Base-by-base conservation (phyloP, 257 asterid species). In the Forsythia suspensa region DNA sequence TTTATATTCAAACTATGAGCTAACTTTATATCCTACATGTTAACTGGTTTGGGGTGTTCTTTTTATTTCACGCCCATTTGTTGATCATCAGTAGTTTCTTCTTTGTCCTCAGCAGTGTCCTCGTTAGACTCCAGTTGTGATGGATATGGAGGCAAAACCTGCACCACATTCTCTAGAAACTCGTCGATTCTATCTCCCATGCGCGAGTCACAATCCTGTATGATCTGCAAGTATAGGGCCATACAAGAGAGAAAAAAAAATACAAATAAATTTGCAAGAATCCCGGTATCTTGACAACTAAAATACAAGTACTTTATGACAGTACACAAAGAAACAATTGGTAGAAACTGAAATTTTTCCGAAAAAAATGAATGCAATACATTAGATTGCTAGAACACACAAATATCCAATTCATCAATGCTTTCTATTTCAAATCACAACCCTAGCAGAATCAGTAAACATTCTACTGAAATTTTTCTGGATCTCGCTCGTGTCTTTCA, bases 81-180 rank as follows among this genome's bases (percentile, higher is more conserved):
- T 55, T 78, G 74, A n/a, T 7, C 88, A 71, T 82, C 80, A 12
- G 63, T 8, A 55, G 40, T 21, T 76, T 79, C 87, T 37, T 68
- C 76, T 21, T 77, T 72, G 4, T 55, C 87, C 67, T 77, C 82
- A 21, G 16, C 74, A 1, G 83, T 72, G 4, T 55, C 87, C 67
- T 77, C 82, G 21, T 20, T 76, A 1, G 83, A 41, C 70, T 84
- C 87, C 67, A 24, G 76, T 37, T 77, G 78, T 10, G 78, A 66
- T 70, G 92, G 94, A 80, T 83, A 87, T 44, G 91, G 84, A 0
- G 95, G 97, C 82, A 93, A 84, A 72, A 88, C 41, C 76, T 76
- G 84, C 48, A n/a, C 13, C 65, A 89, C 70, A 2, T 70, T 59
- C 80, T 90, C 90, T 16, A 87, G 79, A 71, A 89, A 74, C 76